Percentiles rank a stretch among this genome's conserved stretches.
phyloP scores from a whole-genome alignment of 73 alveolate genomes.

The Paramecium sonneborni region DNA sequence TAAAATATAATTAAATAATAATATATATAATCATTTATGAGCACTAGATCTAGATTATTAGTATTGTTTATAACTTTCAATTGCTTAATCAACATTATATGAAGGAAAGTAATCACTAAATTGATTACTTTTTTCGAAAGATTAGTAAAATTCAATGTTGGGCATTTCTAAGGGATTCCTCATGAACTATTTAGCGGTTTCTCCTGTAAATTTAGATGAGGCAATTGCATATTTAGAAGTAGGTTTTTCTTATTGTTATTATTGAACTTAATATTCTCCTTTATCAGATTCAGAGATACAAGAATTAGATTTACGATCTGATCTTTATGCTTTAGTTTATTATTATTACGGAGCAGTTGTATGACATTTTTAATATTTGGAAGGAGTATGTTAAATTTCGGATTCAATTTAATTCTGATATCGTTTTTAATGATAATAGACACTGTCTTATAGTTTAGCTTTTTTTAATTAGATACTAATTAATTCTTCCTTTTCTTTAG shows the following conservation, averaged over 20 bases:
- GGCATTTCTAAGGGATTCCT: conserved; percentile 41
- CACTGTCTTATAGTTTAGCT: background rate
- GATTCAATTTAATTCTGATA: background rate
- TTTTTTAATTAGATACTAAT: conserved; percentile 2
- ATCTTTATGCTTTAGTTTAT: background rate
- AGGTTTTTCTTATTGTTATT: background rate
- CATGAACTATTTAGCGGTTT: conserved; percentile 35
- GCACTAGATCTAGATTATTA: conserved; percentile 14
- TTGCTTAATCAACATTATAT: conserved; percentile 49
- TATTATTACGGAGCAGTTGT: conserved; percentile 1
- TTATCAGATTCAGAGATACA: background rate
- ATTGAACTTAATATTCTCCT: background rate
- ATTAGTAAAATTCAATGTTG: background rate
- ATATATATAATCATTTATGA: background rate
- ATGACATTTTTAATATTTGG: conserved; percentile 7
- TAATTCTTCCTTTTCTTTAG: background rate
- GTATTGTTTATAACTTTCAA: background rate
- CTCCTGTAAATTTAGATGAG: conserved; percentile 49
- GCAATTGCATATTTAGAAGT: background rate
- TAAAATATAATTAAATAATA: background rate
- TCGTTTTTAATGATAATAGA: background rate
- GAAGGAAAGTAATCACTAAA: conserved; percentile 52
- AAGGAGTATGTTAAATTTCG: background rate
- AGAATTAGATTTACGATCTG: conserved; percentile 31
- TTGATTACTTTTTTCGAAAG: conserved; percentile 26